Evolutionary conservation across 1,284 basidiomycete genomes (phyloP).

Genomic region (Trametes polyzona): DNA sequence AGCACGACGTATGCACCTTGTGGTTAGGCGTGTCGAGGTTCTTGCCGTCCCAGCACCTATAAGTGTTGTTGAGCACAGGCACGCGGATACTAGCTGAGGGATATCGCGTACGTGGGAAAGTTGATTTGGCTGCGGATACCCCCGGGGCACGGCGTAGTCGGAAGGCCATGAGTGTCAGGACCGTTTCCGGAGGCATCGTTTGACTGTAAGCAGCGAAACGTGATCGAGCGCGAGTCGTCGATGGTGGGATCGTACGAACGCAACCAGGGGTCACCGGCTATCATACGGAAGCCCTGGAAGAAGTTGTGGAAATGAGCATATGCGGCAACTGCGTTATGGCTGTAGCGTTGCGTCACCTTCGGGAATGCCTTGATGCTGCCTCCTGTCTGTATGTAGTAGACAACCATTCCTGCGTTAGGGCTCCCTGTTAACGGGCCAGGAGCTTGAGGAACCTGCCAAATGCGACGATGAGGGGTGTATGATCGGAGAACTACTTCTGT

Average conservation of each 20-base stretch:
- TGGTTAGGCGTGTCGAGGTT: conserved; percentile 26
- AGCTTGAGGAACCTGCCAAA: neutral
- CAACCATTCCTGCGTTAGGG: conserved; percentile 10
- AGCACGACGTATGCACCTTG: neutral
- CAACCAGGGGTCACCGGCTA: conserved; percentile 31
- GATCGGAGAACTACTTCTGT: conserved; percentile 20
- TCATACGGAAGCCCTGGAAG: conserved; percentile 33
- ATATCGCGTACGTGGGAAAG: conserved; percentile 23
- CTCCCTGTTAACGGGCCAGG: conserved; percentile 3
- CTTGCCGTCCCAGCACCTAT: conserved; percentile 31
- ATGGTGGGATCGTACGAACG: conserved; percentile 30
- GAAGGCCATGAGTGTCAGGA: conserved; percentile 26
- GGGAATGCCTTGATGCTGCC: conserved; percentile 29
- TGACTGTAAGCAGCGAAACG: conserved; percentile 32
- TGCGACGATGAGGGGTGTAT: neutral
- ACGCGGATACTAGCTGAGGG: too few relatives aligned
- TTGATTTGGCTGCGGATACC: conserved; percentile 35
- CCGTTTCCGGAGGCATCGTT: conserved; percentile 27
- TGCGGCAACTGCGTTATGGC: neutral
- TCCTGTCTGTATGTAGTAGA: conserved; percentile 21
- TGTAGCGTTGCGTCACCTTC: too few relatives aligned
- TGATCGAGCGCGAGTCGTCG: conserved; percentile 29
- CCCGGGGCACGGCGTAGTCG: conserved; percentile 26
- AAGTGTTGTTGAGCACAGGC: neutral
- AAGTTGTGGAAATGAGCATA: too few relatives aligned